phyloP scores from a whole-genome alignment of 495 filamentous ascomycete genomes.

The Margaritispora aquatica region DNA sequence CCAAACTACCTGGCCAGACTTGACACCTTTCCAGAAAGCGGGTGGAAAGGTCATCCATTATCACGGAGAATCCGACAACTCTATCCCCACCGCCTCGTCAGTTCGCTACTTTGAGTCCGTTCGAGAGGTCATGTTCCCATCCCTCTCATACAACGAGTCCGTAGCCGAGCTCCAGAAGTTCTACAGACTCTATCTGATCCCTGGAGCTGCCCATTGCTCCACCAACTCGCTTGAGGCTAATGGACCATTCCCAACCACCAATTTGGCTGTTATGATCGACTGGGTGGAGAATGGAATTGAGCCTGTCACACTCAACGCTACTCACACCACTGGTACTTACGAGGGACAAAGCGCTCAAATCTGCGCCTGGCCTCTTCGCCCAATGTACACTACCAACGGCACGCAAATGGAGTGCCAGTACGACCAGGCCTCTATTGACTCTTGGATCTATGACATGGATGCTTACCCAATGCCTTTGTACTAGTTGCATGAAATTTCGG shows the following conservation, averaged over 20 bases:
- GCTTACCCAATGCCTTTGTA: conserved; percentile 18
- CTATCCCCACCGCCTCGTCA: conserved; percentile 40
- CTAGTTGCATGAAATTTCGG: not conserved
- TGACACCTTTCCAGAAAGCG: conserved; percentile 32
- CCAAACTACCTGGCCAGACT: conserved; percentile 43
- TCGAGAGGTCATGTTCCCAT: conserved; percentile 42
- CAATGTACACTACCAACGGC: conserved; percentile 30
- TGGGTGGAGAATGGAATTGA: conserved; percentile 37
- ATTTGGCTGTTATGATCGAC: conserved; percentile 34
- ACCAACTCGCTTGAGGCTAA: conserved; percentile 33
- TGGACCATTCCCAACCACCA: conserved; percentile 36
- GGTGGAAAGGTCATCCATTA: conserved; percentile 48
- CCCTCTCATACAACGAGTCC: conserved; percentile 30
- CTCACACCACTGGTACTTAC: conserved; percentile 29
- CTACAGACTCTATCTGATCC: conserved; percentile 33
- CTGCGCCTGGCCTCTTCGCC: conserved; percentile 41
- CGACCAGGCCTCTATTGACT: conserved; percentile 34
- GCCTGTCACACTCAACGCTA: conserved; percentile 30
- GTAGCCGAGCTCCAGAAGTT: conserved; percentile 37
- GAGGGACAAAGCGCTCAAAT: conserved; percentile 35
- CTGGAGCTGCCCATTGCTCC: conserved; percentile 34
- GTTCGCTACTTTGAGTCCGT: conserved; percentile 46
- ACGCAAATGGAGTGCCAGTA: conserved; percentile 35
- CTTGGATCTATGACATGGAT: conserved; percentile 32
- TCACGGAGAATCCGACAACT: conserved; percentile 45